Evolutionary conservation across 2,329 filamentous ascomycete genomes (phyloP), one percentile per base, ranked within the genome.

Genomic region (Ilyonectria mors-panacis): DNA sequence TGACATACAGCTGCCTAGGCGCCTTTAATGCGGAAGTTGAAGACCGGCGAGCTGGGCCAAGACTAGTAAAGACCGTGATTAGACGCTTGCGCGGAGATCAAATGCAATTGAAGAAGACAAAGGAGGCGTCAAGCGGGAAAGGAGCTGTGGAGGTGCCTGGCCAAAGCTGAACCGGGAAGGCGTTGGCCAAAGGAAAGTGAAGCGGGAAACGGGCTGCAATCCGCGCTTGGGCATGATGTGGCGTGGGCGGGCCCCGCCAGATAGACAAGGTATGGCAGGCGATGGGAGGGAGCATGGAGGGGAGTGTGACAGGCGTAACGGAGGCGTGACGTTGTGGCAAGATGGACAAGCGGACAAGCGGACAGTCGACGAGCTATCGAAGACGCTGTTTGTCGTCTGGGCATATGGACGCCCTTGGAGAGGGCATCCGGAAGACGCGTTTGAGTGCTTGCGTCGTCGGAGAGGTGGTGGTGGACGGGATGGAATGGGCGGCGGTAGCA

Each of bases 201-300:
- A 73, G 70, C 59, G 70, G 64, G 65, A 74, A 68, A 67, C 59
- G 73, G 66, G 68, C 67, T 73, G 71, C 68, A 71, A 74, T 73
- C 66, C 66, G 71, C 73, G 71, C 68, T 71, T 73, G 73, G 69
- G 72, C 74, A 70, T 73, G 70, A 71, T 68, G 73, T 75, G 73
- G 73, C 74, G 71, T 75, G 73, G 63, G 73, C 73, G 70, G 72
- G 67, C 68, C 70, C 45, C 48, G 28, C 60, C 51, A 69, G 65
- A 72, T 70, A 63, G 71, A 66, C 65, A 73, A 57, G 70, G 56
- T 65, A 68, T 66, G 55, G 63, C 56, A 67, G 60, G 53, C 57
- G 55, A 66, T 63, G 65, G 69, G 60, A 61, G 73, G 37, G 33
- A 62, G 57, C 64, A 63, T 67, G 62, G 58, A 55, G 42, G 37